These are phyloP conservation scores for Colletotrichum euphorbiae DNA, from an alignment of 2,329 filamentous ascomycete species.

Conservation along the genomic window DNA sequence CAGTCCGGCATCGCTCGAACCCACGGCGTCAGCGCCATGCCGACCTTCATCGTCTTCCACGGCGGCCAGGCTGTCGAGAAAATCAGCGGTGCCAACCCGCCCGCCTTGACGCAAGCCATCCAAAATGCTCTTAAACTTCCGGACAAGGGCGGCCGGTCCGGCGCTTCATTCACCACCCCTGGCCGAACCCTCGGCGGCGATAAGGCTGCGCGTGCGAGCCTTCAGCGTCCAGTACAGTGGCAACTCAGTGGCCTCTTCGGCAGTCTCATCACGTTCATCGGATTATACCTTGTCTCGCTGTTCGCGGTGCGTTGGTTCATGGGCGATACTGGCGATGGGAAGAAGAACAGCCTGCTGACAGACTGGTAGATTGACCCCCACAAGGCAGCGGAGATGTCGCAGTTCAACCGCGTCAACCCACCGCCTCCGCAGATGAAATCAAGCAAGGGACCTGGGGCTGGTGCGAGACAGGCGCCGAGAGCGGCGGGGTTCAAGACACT, in stretches of 20 bases:
- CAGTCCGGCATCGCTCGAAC: conserved; percentile 81
- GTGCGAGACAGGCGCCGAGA: conserved; percentile 41
- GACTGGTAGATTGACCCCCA: conserved; percentile 68
- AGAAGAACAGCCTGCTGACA: conserved; percentile 19
- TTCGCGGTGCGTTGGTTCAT: conserved; percentile 62
- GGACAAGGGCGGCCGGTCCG: conserved; percentile 53
- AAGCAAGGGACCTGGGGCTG: conserved; percentile 37
- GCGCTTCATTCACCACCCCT: conserved; percentile 63
- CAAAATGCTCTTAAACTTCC: conserved; percentile 73
- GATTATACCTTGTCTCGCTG: conserved; percentile 71
- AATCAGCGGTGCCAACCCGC: conserved; percentile 83
- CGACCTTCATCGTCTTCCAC: conserved; percentile 93
- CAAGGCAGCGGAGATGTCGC: conserved; percentile 69
- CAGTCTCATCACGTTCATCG: conserved; percentile 65
- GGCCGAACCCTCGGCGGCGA: conserved; percentile 69
- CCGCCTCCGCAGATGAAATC: conserved; percentile 42
- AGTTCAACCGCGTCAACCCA: conserved; percentile 66
- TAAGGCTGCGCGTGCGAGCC: conserved; percentile 39
- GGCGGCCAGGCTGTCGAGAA: conserved; percentile 78
- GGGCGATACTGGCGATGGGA: neutral
- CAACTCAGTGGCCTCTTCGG: conserved; percentile 60
- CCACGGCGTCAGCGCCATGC: conserved; percentile 88
- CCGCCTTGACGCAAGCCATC: conserved; percentile 80
- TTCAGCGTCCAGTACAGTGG: conserved; percentile 43
- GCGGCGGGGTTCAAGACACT: conserved; percentile 62